These are phyloP conservation scores for Quaeritorhiza haematococci DNA, from an alignment of 371 early-diverging fungal genomes.

Conservation along the genomic window DNA sequence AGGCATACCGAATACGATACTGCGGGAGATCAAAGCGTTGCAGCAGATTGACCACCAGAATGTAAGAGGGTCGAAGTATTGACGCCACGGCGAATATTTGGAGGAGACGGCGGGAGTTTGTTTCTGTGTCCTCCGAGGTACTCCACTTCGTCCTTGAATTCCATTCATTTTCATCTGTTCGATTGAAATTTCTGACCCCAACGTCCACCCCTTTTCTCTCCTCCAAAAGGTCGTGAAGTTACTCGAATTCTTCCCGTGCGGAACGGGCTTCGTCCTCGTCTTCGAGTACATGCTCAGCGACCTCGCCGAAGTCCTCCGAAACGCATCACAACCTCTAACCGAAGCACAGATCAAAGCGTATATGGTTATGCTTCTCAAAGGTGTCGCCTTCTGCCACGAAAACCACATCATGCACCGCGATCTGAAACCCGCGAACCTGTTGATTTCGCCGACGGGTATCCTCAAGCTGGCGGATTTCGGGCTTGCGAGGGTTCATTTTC, in stretches of 20 bases:
- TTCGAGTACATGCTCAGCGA: slow-evolving; percentile 46
- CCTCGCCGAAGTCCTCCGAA: slow-evolving; percentile 40
- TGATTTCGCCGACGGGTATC: slow-evolving; percentile 44
- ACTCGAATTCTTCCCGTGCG: slow-evolving; percentile 38
- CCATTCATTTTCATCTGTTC: no score
- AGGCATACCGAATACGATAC: slow-evolving; percentile 41
- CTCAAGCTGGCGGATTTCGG: slow-evolving; percentile 57
- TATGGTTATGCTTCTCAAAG: slow-evolving; percentile 45
- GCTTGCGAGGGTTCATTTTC: slow-evolving; percentile 23
- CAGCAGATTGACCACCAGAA: slow-evolving; percentile 39
- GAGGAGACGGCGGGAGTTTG: no score
- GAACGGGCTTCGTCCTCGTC: slow-evolving; percentile 38
- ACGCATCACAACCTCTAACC: slow-evolving; percentile 32
- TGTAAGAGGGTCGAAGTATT: neutral
- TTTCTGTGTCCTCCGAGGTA: no score
- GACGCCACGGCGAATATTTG: no score
- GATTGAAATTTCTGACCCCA: no score
- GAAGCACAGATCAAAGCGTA: slow-evolving; percentile 46
- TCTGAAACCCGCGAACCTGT: slow-evolving; percentile 51
- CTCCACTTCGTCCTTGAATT: no score
- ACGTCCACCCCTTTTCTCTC: no score
- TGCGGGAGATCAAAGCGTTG: slow-evolving; percentile 48
- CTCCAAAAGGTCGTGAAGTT: slow-evolving; percentile 32
- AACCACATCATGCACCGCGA: slow-evolving; percentile 48
- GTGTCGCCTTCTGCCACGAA: slow-evolving; percentile 43